A percentile compares a stretch with the other conserved stretches of the same genome.
phyloP scores from a whole-genome alignment of 2,329 filamentous ascomycete genomes.

The Stromatinia cepivora region DNA sequence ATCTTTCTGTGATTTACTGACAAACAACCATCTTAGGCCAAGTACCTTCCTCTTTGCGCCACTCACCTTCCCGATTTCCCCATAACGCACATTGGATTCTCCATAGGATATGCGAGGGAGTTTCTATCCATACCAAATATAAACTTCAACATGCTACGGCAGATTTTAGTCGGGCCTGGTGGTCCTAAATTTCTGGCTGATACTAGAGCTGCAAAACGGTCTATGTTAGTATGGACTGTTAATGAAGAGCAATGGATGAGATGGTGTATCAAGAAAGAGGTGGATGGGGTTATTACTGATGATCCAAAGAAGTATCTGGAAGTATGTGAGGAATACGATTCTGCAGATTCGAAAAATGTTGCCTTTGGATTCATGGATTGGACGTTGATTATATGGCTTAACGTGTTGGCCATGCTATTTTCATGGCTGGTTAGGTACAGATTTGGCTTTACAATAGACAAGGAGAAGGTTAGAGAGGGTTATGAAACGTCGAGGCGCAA shows the following conservation, averaged over 20 bases:
- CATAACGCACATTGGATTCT: constrained; percentile 67
- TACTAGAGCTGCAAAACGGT: constrained; percentile 55
- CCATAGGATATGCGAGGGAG: constrained; percentile 60
- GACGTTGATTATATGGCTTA: constrained; percentile 29
- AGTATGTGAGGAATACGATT: constrained; percentile 49
- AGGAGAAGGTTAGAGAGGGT: constrained; percentile 24
- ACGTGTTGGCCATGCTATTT: constrained; percentile 30
- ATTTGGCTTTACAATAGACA: constrained; percentile 29
- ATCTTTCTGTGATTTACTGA: constrained; percentile 8
- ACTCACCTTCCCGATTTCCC: constrained; percentile 62
- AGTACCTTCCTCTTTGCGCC: constrained; percentile 65
- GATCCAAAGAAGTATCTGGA: constrained; percentile 69
- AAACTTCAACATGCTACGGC: constrained; percentile 76
- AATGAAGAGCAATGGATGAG: constrained; percentile 78
- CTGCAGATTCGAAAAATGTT: constrained; percentile 27
- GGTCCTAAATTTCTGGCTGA: constrained; percentile 67
- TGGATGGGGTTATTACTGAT: constrained; percentile 87
- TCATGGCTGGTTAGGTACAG: constrained; percentile 31
- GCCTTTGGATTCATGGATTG: constrained; percentile 26
- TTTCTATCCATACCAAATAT: constrained; percentile 69
- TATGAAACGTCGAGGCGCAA: constrained; percentile 22
- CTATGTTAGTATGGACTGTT: constrained; percentile 82
- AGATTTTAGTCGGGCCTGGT: constrained; percentile 64
- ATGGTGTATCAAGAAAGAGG: constrained; percentile 65
- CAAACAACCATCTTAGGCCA: constrained; percentile 48